phyloP scores from a whole-genome alignment of 2,329 filamentous ascomycete genomes.

The Peltaster fructicola region DNA sequence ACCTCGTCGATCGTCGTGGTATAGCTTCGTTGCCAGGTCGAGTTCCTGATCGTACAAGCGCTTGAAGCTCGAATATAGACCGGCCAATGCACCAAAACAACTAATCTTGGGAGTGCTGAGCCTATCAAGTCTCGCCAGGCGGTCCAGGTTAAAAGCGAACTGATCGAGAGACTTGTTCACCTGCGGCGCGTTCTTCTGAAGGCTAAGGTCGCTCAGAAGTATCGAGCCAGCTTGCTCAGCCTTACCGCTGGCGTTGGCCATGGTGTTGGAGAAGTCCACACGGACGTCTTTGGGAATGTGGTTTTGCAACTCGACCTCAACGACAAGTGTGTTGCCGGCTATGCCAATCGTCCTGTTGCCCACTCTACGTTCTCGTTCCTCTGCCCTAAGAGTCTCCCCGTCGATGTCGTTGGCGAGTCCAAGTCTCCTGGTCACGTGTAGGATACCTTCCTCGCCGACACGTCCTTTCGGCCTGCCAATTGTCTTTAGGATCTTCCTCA shows the following conservation, averaged over 20 bases:
- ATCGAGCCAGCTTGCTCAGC: conserved; percentile 46
- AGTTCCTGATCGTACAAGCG: conserved; percentile 53
- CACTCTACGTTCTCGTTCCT: conserved; percentile 9
- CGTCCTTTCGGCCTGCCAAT: conserved; percentile 51
- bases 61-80: conserved; percentile 52
- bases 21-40: conserved; percentile 12
- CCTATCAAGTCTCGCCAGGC: conserved; percentile 51
- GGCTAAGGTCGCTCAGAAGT: conserved; percentile 45
- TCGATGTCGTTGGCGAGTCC: conserved; percentile 36
- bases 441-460: conserved; percentile 59
- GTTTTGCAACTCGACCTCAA: conserved; percentile 17
- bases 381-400: conserved; percentile 5
- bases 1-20: too few species aligned
- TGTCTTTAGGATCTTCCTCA: conserved; percentile 44
- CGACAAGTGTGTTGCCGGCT: conserved; percentile 18
- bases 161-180: conserved; percentile 47
- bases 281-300: conserved; percentile 34
- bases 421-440: conserved; percentile 47
- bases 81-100: conserved; percentile 59
- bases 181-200: too few species aligned
- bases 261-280: too few species aligned
- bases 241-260: too few species aligned
- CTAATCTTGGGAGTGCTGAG: conserved; percentile 53
- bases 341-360: conserved; percentile 20
- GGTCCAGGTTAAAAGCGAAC: conserved; percentile 56